These are phyloP conservation scores for Fusarium sp. DNA, from an alignment of 2,329 filamentous ascomycete genomes.

Conservation along the genomic window DNA sequence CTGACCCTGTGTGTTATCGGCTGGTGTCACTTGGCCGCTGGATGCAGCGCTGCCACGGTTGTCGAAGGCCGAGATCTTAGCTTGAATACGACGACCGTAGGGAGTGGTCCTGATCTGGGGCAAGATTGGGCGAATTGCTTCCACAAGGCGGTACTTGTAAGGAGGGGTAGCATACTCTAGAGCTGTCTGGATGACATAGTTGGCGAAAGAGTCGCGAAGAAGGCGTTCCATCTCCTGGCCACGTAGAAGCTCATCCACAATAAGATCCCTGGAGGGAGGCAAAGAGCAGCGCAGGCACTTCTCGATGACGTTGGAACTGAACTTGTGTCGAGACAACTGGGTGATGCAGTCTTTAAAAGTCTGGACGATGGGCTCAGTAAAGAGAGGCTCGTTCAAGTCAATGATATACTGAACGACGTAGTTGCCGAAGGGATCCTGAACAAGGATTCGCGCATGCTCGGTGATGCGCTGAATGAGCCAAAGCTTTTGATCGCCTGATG, in stretches of 20 bases:
- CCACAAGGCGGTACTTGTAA: slow-evolving; percentile 80
- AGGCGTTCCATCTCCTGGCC: slow-evolving; percentile 86
- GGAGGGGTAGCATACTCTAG: slow-evolving; percentile 83
- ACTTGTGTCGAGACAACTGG: slow-evolving; percentile 90
- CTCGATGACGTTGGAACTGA: slow-evolving; percentile 98
- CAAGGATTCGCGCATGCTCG: slow-evolving; percentile 84
- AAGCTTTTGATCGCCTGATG: slow-evolving; percentile 87
- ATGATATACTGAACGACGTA: slow-evolving; percentile 99
- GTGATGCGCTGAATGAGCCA: slow-evolving; percentile 90
- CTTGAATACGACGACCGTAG: slow-evolving; percentile 91
- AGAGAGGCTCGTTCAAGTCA: slow-evolving; percentile 86
- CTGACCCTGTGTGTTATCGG: slow-evolving; percentile 66
- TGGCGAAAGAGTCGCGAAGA: slow-evolving; percentile 91
- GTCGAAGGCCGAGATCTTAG: slow-evolving; percentile 79
- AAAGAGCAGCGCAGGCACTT: slow-evolving; percentile 91
- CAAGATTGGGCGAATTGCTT: slow-evolving; percentile 85
- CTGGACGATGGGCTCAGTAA: slow-evolving; percentile 88
- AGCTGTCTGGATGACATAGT: slow-evolving; percentile 98
- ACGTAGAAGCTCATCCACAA: slow-evolving; percentile 83
- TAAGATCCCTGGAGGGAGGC: slow-evolving; percentile 76
- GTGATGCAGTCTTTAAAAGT: slow-evolving; percentile 81
- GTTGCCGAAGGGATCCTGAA: slow-evolving; percentile 98
- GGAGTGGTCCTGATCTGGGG: slow-evolving; percentile 89
- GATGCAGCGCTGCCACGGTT: slow-evolving; percentile 56
- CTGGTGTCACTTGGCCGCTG: slow-evolving; percentile 63